phyloP scores from a whole-genome alignment of 2,329 filamentous ascomycete species.

The Hymenoscyphus linearis region DNA sequence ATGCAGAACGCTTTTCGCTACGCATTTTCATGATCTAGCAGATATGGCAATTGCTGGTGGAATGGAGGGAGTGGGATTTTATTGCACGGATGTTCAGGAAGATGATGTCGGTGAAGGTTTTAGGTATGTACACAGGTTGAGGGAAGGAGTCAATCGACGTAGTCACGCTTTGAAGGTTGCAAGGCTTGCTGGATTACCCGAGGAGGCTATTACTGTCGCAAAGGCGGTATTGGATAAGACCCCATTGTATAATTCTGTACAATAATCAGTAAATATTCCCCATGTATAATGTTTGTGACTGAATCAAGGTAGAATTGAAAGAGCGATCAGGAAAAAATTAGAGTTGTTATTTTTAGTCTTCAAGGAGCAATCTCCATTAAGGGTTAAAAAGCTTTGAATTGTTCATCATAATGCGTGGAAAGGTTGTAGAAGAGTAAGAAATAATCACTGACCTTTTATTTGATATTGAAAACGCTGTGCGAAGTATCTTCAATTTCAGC shows the following conservation, averaged over 20 bases:
- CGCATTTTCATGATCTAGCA: conserved; percentile 83
- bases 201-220: conserved; percentile 65
- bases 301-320: conserved; percentile 5
- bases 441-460: conserved; percentile 22
- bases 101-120: conserved; percentile 59
- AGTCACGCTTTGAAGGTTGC: conserved; percentile 97
- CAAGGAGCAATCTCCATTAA: conserved; percentile 32
- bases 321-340: conserved; percentile 38
- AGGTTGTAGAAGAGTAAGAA: conserved; percentile 7
- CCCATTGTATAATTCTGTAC: conserved; percentile 37
- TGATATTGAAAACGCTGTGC: neutral
- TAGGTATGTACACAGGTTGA: conserved; percentile 78
- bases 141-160: conserved; percentile 73
- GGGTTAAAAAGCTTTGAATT: conserved; percentile 38
- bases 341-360: conserved; percentile 38
- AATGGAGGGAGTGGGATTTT: conserved; percentile 43
- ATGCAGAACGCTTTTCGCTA: conserved; percentile 83
- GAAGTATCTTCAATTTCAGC: neutral
- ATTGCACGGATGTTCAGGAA: conserved; percentile 87
- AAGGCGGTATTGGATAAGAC: conserved; percentile 24
- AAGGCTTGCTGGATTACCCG: conserved; percentile 73
- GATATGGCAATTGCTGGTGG: conserved; percentile 62
- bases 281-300: conserved; percentile 35
- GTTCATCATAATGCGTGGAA: conserved; percentile 32
- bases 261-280: conserved; percentile 49